Percentiles rank a stretch among this genome's conserved stretches.
phyloP scores from a whole-genome alignment of 495 filamentous ascomycete species.

The Chlorociboria aeruginascens region DNA sequence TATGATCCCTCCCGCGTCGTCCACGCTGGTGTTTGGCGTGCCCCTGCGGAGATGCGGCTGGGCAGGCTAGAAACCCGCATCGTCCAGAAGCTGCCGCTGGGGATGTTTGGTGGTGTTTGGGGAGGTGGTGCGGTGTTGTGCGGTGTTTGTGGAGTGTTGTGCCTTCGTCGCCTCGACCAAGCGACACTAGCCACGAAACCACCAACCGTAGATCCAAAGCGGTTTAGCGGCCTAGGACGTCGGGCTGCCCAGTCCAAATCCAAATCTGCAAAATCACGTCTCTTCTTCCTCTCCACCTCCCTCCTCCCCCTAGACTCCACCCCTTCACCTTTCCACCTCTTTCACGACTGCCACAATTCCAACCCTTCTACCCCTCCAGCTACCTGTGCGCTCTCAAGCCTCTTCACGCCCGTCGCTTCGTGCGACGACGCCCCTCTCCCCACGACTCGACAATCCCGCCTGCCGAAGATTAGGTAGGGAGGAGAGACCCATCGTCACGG shows the following conservation, averaged over 20 bases:
- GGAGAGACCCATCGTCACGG: slow-evolving; percentile 1
- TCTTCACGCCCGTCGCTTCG: not conserved
- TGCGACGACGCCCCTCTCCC: not conserved
- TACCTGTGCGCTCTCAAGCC: not conserved
- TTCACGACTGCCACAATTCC: not conserved
- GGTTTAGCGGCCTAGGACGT: not conserved
- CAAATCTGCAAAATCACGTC: not conserved
- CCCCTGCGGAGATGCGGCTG: too few species aligned
- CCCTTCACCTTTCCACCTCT: slow-evolving; percentile 9
- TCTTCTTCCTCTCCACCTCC: slow-evolving; percentile 4
- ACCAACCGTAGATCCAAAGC: too few species aligned
- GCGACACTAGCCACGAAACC: not conserved
- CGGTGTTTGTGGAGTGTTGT: too few species aligned
- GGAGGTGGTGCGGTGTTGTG: not conserved
- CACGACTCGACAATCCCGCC: not conserved
- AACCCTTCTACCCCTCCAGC: not conserved
- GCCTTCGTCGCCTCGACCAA: too few species aligned
- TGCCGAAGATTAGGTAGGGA: slow-evolving; percentile 4
- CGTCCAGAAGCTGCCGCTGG: too few species aligned
- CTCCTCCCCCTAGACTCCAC: slow-evolving; percentile 4
- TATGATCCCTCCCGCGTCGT: too few species aligned
- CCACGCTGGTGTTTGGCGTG: too few species aligned
- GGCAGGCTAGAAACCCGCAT: too few species aligned
- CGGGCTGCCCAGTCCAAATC: not conserved
- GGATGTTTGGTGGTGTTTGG: not conserved